phyloP scores from a whole-genome alignment of 2,329 filamentous ascomycete genomes.

The Aspergillus intermedius region DNA sequence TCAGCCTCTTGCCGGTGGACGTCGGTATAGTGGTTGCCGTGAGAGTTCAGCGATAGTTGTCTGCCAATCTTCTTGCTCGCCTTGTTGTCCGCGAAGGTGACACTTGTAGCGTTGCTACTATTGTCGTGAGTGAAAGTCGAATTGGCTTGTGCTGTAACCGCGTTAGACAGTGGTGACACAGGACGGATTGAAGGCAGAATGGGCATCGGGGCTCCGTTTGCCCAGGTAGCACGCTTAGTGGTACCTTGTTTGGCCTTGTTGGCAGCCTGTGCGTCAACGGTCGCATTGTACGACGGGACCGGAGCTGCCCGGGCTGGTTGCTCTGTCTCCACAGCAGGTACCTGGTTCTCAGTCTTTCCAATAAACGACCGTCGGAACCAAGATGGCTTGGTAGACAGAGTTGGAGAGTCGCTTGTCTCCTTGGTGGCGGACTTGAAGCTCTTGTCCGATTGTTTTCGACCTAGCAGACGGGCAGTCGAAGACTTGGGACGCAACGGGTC shows the following conservation, averaged over 20 bases:
- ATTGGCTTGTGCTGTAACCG: constrained; percentile 82
- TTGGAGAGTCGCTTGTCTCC: constrained; percentile 54
- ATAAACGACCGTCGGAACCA: constrained; percentile 97
- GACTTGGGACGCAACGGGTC: constrained; percentile 92
- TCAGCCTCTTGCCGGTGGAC: constrained; percentile 87
- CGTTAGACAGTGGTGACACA: constrained; percentile 91
- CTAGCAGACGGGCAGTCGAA: constrained; percentile 73
- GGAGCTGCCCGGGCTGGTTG: constrained; percentile 31
- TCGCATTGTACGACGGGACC: constrained; percentile 36
- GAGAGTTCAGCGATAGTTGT: constrained; percentile 85
- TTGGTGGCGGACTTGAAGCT: constrained; percentile 56
- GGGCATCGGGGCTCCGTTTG: constrained; percentile 81
- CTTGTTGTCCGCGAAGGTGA: constrained; percentile 44
- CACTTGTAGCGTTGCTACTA: constrained; percentile 31
- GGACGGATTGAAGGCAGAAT: constrained; percentile 92
- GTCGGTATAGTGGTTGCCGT: constrained; percentile 87
- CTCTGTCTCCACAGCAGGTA: constrained; percentile 46
- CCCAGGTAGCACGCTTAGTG: constrained; percentile 87
- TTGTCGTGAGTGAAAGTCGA: constrained; percentile 51
- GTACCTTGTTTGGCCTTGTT: constrained; percentile 53
- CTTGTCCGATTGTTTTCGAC: constrained; percentile 84
- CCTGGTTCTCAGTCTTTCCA: constrained; percentile 64
- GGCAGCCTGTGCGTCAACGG: constrained; percentile 36
- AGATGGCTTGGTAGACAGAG: constrained; percentile 72
- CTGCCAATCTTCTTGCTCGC: constrained; percentile 82